Conservation (phyloP, 1,284 basidiomycete species). For the Trichosporon sp. region DNA sequence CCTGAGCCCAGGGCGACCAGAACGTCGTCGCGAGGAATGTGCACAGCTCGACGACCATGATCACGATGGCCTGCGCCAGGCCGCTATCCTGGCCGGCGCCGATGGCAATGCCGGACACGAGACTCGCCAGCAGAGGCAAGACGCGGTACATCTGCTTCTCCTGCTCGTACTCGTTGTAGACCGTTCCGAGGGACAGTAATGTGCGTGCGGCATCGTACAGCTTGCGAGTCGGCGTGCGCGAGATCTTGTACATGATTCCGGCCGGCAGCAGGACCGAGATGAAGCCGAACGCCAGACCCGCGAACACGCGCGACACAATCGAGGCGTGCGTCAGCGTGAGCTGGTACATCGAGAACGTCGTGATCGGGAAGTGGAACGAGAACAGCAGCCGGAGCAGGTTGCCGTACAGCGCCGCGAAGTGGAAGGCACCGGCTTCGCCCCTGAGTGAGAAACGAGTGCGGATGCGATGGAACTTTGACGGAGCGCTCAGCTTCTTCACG, state of each 20-base stretch:
- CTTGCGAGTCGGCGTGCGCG: conserved; percentile 75
- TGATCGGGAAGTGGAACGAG: conserved; percentile 89
- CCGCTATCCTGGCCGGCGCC: conserved; percentile 86
- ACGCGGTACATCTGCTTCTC: conserved; percentile 84
- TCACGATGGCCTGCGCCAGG: conserved; percentile 82
- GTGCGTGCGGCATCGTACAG: conserved; percentile 91
- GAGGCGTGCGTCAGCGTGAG: conserved; percentile 62
- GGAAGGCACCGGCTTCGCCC: conserved; percentile 50
- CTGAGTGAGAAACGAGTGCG: conserved; percentile 47
- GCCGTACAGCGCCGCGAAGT: conserved; percentile 55
- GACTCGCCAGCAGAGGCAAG: conserved; percentile 72
- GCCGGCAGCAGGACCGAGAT: conserved; percentile 74
- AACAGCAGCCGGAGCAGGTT: conserved; percentile 85
- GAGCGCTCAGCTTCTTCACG: not conserved
- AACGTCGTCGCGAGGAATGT: conserved; percentile 79
- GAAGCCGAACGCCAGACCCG: conserved; percentile 58
- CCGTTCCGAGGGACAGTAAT: conserved; percentile 81
- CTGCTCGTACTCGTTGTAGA: conserved; percentile 92
- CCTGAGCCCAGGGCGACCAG: conserved; percentile 94
- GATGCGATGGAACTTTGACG: conserved; percentile 28
- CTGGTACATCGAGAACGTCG: conserved; percentile 83
- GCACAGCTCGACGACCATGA: conserved; percentile 77
- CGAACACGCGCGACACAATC: conserved; percentile 44
- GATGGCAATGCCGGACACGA: conserved; percentile 73
- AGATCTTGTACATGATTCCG: conserved; percentile 68